Base-by-base conservation (phyloP, 169 alveolate genomes). In the Plasmodium gallinaceum region DNA sequence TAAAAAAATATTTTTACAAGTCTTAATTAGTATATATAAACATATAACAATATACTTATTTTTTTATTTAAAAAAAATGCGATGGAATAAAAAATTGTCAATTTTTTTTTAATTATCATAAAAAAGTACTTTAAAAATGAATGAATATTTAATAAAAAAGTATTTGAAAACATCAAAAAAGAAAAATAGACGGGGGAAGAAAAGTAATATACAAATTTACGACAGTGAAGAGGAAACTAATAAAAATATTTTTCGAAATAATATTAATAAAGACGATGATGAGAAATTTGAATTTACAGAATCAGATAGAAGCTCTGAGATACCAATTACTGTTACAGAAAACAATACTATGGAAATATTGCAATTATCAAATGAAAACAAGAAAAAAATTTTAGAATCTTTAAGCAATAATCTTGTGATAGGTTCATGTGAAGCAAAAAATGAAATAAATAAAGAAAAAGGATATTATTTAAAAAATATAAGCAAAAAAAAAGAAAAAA, bases 221-320 rank as follows among this genome's bases (percentile, higher is more conserved):
- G 90, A 80, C 57, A 54, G 73, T 45, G 90, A 80, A 16, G 89
- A 76, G 14, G 74, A 78, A 46, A 37, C 66, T 12, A 76, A 78
- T 3, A 65, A 43, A 45, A 2, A 52, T 37, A 39, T 26, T 18
- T 16, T 52, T 22, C 32, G 3, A 54, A 39, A 61, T 51, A 24
- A 48, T 32, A 52, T n/a, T 52, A 70, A 20, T 43, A 18, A 80
- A 26, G 8, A 42, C 43, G 37, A 26, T 5, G 48, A 18, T 22
- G 64, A 68, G 5, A 20, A 8, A 20, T 39, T 32, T 24, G 45
- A 57, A 18, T 37, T n/a, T 43, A 18, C 7, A 16, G 71, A 52
- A 18, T 80, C 90, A 16, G 83, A 80, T 60, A 18, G 18, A 51
- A 66, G 71, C 22, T 80, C 90, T 18, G 90, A 80, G 10, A n/a